Percentiles rank a stretch among this genome's conserved stretches.
Conservation (phyloP, 257 asterid genomes). For the Leptodermis oblonga region DNA sequence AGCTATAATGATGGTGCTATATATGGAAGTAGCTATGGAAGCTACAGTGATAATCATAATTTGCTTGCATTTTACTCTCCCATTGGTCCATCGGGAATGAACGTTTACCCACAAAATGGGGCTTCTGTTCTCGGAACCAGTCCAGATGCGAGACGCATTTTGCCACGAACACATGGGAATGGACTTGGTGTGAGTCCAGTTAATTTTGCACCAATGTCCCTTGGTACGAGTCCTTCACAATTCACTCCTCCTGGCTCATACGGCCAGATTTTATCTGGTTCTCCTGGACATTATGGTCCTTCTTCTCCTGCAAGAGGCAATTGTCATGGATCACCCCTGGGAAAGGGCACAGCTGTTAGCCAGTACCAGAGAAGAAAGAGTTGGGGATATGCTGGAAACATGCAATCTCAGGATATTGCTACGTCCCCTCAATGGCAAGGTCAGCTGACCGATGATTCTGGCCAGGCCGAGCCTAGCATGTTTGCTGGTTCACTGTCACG, state of each 20-base stretch:
- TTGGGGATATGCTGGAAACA: slow-evolving; percentile 59
- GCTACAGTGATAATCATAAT: slow-evolving; percentile 83
- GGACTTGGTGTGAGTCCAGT: slow-evolving; percentile 95
- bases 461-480: slow-evolving; percentile 58
- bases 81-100: slow-evolving; percentile 87
- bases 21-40: slow-evolving; percentile 90
- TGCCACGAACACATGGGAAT: slow-evolving; percentile 65
- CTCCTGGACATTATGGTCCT: slow-evolving; percentile 97
- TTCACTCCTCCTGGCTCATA: slow-evolving; percentile 89
- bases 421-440: slow-evolving; percentile 64
- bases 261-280: slow-evolving; percentile 64
- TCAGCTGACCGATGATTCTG: slow-evolving; percentile 42
- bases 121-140: slow-evolving; percentile 70
- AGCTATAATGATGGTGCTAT: slow-evolving; percentile 81
- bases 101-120: slow-evolving; percentile 61
- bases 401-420: slow-evolving; percentile 58
- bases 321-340: slow-evolving; percentile 85
- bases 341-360: slow-evolving; percentile 73
- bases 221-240: slow-evolving; percentile 98
- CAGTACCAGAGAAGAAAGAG: slow-evolving; percentile 75
- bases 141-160: slow-evolving; percentile 84
- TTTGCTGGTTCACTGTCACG: slow-evolving; percentile 55
- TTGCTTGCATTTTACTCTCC: slow-evolving; percentile 88
- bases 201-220: slow-evolving; percentile 84
- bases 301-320: slow-evolving; percentile 87